Base-by-base conservation (phyloP, 2,329 filamentous ascomycete genomes). In the Hypoxylon sp. region DNA sequence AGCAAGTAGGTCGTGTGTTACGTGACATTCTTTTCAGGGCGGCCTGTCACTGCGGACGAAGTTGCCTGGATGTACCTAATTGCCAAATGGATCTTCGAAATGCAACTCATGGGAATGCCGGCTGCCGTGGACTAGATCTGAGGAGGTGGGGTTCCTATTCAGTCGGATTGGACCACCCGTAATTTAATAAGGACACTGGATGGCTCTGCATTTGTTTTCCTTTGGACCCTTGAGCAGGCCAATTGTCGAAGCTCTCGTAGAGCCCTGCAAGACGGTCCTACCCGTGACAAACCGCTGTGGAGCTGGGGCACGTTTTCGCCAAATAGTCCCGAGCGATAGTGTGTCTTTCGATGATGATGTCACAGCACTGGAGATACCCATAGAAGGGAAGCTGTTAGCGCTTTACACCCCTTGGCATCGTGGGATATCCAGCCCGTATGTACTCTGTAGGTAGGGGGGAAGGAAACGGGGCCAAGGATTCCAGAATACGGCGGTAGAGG, bases 321-420 rank as follows among this genome's bases (percentile, higher is more conserved):
- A 65, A 57, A 50, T 45, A 44, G 48, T 38, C 33, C 56, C 62
- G 46, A 68, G 44, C 49, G 45, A 68, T 59, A 54, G 42, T 7
- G 16, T n/a, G 36, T 68, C 65, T 70, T 65, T 70, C 65, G 68
- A 68, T 67, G 51, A 66, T 68, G 68, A 70, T 70, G 68, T 70
- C 68, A 70, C 63, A 45, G 38, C 16, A 52, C 59, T 62, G 50
- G 55, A 36, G 51, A 65, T 56, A 28, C 28, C 45, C 54, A 48
- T 58, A 59, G 67, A 67, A 61, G 64, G 67, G 57, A 63, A 59
- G 26, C 26, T 50, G 45, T 67, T 60, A 61, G 67, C 56, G 54
- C 49, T 46, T 42, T 36, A 48, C 36, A 30, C 42, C 42, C 60
- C 61, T 69, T 62, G 67, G 64, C 64, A 33, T 64, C 38, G 60